phyloP scores from a whole-genome alignment of 2,329 filamentous ascomycete species.

The Diaporthe longicolla region DNA sequence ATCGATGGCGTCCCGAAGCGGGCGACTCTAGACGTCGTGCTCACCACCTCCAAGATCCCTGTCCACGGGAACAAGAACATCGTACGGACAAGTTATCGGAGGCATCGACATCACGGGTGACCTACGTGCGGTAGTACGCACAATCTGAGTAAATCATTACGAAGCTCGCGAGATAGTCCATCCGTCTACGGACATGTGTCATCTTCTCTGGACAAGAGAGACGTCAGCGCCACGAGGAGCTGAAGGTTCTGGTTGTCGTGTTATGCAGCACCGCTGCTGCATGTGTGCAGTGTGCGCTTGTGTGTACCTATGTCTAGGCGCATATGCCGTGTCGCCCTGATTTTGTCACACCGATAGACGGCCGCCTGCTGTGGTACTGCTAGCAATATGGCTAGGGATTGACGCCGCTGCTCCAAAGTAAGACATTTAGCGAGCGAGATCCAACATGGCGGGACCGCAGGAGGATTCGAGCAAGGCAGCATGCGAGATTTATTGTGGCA shows the following conservation, averaged over 20 bases:
- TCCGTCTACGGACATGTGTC: conserved; percentile 2
- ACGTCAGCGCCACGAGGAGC: conserved; percentile 14
- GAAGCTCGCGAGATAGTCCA: conserved; percentile 9
- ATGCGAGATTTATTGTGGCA: conserved; percentile 34
- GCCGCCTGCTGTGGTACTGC: conserved; percentile 14
- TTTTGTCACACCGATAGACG: conserved; percentile 32
- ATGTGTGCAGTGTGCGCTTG: neutral
- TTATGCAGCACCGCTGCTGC: conserved; percentile 9
- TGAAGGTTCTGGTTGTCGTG: conserved; percentile 18
- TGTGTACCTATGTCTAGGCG: conserved; percentile 9
- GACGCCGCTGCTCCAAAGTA: conserved; percentile 7
- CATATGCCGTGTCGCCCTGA: conserved; percentile 31
- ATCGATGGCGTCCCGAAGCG: conserved; percentile 21
- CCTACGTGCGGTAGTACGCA: conserved; percentile 8
- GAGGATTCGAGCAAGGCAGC: conserved; percentile 25
- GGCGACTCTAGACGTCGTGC: conserved; percentile 11
- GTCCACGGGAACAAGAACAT: conserved; percentile 11
- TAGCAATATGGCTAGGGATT: conserved; percentile 10
- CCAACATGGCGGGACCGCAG: conserved; percentile 31
- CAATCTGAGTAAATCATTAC: conserved; percentile 4
- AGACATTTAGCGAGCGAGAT: conserved; percentile 28
- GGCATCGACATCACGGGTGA: neutral
- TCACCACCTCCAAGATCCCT: conserved; percentile 18
- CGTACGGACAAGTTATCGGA: neutral
- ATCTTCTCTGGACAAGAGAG: conserved; percentile 16